Evolutionary conservation across 805 yeast genomes (phyloP).

Genomic region (Saccharomycopsis oosterbeekiorum): DNA sequence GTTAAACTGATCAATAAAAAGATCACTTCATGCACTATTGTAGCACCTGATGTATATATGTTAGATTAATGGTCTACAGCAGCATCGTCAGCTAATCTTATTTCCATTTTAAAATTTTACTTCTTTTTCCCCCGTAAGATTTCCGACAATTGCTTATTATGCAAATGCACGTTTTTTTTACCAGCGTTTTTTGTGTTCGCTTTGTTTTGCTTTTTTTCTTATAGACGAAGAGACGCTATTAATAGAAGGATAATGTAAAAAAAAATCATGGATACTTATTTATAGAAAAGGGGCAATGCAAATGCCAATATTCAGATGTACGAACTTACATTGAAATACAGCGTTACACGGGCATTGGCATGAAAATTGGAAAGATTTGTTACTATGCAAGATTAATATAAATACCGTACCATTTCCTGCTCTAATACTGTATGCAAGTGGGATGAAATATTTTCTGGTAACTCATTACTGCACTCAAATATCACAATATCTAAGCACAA

Average conservation of each 20-base stretch:
- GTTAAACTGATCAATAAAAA: neutral
- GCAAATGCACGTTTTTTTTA: neutral
- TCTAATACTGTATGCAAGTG: too few species aligned
- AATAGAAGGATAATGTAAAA: neutral
- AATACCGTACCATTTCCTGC: neutral
- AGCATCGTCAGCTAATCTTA: neutral
- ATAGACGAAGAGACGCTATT: neutral
- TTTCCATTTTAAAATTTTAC: too few species aligned
- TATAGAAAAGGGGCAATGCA: neutral
- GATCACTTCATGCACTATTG: too few species aligned
- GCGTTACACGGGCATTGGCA: too few species aligned
- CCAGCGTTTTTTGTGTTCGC: neutral
- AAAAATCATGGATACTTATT: neutral
- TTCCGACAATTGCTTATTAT: neutral
- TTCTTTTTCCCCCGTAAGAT: too few species aligned
- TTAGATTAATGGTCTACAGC: neutral
- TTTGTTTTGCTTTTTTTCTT: neutral
- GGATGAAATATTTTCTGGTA: too few species aligned
- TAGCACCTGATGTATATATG: too few species aligned
- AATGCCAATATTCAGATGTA: too few species aligned
- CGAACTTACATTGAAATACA: too few species aligned
- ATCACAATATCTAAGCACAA: neutral
- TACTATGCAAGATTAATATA: too few species aligned
- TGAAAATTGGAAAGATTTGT: neutral
- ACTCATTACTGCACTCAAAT: too few species aligned